These are phyloP conservation scores for Fusarium globosum DNA, from an alignment of 2,329 filamentous ascomycete genomes.

Conservation along the genomic window DNA sequence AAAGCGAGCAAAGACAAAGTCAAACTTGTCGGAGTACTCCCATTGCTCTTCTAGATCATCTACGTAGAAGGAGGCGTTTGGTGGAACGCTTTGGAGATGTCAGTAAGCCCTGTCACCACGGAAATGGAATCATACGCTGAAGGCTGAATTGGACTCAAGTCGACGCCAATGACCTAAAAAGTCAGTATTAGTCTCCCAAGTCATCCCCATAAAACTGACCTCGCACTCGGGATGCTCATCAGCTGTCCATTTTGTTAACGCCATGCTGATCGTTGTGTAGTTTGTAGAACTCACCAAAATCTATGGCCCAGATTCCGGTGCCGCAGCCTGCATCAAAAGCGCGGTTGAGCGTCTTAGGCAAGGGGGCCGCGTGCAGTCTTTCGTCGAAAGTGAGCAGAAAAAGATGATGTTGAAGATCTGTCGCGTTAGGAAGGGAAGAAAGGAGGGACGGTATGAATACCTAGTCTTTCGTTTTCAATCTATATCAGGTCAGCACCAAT, in stretches of 20 bases:
- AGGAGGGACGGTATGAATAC: neutral
- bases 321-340: conserved; percentile 24
- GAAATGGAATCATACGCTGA: neutral
- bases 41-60: conserved; percentile 23
- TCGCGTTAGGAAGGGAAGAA: neutral
- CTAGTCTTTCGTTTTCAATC: conserved; percentile 27
- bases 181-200: accelerated
- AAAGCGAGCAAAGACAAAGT: conserved; percentile 30
- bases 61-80: conserved; percentile 21
- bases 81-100: conserved; percentile 2
- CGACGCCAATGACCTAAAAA: conserved; percentile 18
- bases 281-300: conserved; percentile 8
- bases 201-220: neutral
- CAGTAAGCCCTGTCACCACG: accelerated
- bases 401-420: conserved; percentile 31
- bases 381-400: conserved; percentile 23
- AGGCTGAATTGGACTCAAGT: conserved; percentile 29
- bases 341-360: neutral
- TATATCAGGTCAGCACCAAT: neutral
- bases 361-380: conserved; percentile 1
- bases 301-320: conserved; percentile 30
- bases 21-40: conserved; percentile 20
- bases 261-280: accelerated
- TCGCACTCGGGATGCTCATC: conserved; percentile 30
- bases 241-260: neutral